Conservation (phyloP, 208 protist genomes). For the Wallacemonas sp. region DNA sequence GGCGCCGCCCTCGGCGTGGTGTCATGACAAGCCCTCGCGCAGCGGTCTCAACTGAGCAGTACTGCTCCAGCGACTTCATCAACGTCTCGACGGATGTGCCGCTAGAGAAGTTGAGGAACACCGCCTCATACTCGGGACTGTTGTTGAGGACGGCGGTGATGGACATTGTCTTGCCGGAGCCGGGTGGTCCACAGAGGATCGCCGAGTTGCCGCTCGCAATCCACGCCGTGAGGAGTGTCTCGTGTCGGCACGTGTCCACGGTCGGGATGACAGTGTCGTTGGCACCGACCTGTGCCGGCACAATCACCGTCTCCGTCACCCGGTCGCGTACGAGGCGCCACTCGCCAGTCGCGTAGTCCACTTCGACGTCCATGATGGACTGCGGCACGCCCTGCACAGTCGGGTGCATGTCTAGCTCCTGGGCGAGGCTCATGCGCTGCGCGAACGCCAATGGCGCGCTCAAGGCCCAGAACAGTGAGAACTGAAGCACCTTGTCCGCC, state of each 20-base stretch:
- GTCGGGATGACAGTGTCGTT: constrained; percentile 98
- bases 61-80: constrained; percentile 97
- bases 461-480: constrained; percentile 96
- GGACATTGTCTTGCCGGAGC: constrained; percentile 99
- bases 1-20: constrained; percentile 86
- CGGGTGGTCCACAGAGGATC: constrained; percentile 97
- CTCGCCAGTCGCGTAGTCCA: constrained; percentile 69
- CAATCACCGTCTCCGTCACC: constrained; percentile 84
- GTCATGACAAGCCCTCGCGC: constrained; percentile 88
- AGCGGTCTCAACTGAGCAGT: constrained; percentile 95
- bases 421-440: constrained; percentile 57
- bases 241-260: constrained; percentile 98
- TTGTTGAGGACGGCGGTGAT: constrained; percentile 91
- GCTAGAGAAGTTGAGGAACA: constrained; percentile 99
- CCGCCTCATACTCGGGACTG: constrained; percentile 93
- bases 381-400: constrained; percentile 21
- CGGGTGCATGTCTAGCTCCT: constrained; percentile 47
- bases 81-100: constrained; percentile 95
- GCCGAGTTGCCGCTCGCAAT: constrained; percentile 91
- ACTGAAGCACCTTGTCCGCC: constrained; percentile 84
- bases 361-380: constrained; percentile 85
- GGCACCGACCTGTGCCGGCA: constrained; percentile 88
- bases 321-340: constrained; percentile 75
- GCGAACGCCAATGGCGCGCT: constrained; percentile 66
- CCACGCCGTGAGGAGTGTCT: constrained; percentile 95